Evolutionary conservation across 2,329 filamentous ascomycete genomes (phyloP).

Genomic region (Stemphylium vesicarium): DNA sequence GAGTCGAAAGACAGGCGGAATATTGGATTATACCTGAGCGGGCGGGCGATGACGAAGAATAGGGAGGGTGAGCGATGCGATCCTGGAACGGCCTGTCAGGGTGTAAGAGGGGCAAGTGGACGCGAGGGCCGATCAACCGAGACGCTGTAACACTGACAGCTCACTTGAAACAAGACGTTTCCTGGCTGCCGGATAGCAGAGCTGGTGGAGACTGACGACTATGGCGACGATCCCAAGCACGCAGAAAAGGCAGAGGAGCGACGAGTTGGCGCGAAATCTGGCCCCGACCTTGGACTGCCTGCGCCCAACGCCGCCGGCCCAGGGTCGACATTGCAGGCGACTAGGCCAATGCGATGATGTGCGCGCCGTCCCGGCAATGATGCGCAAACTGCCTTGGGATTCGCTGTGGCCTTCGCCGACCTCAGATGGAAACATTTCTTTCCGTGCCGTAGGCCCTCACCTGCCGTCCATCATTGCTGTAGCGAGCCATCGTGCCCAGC

Average conservation of each 20-base stretch:
- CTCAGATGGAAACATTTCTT: slow-evolving; percentile 11
- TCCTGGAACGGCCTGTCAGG: slow-evolving; percentile 8
- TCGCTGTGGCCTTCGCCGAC: slow-evolving; percentile 22
- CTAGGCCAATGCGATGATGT: slow-evolving; percentile 11
- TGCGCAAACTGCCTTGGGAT: slow-evolving; percentile 20
- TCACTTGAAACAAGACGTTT: slow-evolving; percentile 5
- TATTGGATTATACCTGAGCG: slow-evolving; percentile 21
- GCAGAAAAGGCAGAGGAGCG: background rate
- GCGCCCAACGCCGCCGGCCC: background rate
- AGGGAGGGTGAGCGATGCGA: slow-evolving; percentile 12
- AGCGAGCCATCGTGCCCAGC: background rate
- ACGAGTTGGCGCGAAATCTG: background rate
- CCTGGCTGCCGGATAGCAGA: background rate
- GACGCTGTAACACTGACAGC: slow-evolving; percentile 12
- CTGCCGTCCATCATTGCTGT: slow-evolving; percentile 14
- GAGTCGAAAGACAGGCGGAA: slow-evolving; percentile 14
- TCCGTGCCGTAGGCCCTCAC: slow-evolving; percentile 2
- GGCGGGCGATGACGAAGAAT: slow-evolving; percentile 27
- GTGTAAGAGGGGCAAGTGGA: slow-evolving; percentile 15
- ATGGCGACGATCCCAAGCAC: background rate
- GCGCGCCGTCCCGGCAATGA: slow-evolving; percentile 23
- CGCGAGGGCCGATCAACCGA: slow-evolving; percentile 13
- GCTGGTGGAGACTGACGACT: background rate
- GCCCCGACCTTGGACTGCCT: no score
- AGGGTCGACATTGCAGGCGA: background rate